These are phyloP conservation scores for Aspergillus clavatus DNA, from an alignment of 2,329 filamentous ascomycete species.

Conservation along the genomic window DNA sequence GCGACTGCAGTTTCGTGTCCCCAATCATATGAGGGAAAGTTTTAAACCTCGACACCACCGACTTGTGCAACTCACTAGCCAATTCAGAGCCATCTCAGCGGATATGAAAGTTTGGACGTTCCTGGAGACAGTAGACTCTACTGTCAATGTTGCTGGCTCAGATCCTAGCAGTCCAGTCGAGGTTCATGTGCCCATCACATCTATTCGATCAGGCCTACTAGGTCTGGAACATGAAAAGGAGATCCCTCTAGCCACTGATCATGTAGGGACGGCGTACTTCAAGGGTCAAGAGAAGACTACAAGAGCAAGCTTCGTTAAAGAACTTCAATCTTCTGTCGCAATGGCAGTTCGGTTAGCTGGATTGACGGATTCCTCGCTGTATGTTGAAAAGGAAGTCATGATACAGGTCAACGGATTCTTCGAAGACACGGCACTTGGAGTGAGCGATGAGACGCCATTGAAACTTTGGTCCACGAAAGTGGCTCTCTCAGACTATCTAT, in stretches of 20 bases:
- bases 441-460: constrained; percentile 38
- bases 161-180: constrained; percentile 44
- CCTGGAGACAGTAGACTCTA: constrained; percentile 59
- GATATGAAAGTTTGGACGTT: constrained; percentile 60
- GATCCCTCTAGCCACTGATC: constrained; percentile 28
- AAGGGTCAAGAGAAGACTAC: constrained; percentile 25
- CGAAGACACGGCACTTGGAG: constrained; percentile 54
- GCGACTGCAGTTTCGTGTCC: constrained; percentile 49
- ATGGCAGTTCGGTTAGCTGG: constrained; percentile 23
- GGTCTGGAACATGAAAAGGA: constrained; percentile 32
- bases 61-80: constrained; percentile 48
- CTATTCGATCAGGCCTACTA: constrained; percentile 37
- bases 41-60: constrained; percentile 49
- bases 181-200: constrained; percentile 57
- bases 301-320: constrained; percentile 24
- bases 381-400: constrained; percentile 51
- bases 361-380: constrained; percentile 43
- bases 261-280: constrained; percentile 29
- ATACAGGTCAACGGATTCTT: constrained; percentile 59
- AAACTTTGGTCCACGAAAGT: constrained; percentile 31
- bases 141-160: constrained; percentile 43
- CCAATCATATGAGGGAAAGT: constrained; percentile 47
- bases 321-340: constrained; percentile 17
- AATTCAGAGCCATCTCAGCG: constrained; percentile 53
- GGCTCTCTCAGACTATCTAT: constrained; percentile 46